Evolutionary conservation across 768 basidiomycete genomes (phyloP), one percentile per base, ranked within the genome.

Genomic region (Agrocybe praecox): DNA sequence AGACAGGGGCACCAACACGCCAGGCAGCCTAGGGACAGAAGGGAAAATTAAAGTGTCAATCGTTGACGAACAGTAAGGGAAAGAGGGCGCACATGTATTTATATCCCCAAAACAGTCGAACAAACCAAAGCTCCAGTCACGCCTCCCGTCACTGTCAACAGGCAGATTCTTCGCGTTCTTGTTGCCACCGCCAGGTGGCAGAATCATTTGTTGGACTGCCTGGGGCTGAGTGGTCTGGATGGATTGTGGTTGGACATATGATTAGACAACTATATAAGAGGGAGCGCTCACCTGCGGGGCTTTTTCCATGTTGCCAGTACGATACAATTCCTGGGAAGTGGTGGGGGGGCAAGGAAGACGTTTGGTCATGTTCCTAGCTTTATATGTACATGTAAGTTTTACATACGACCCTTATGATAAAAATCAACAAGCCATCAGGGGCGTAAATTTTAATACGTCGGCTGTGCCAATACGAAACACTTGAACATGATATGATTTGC

Each of bases 71-170:
- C 26, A 21, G 5, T 12, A 40, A 40, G 36, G 36, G 2, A 50
- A 34, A 11, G 24, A 49, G 15, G 49, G 63, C 67, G 23, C 21
- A 70, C 70, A 72, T 18, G 66, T 69, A 10, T 62, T 63, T 29
- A 59, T 62, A n/a, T 58, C 65, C 21, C 64, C 63, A 44, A 65
- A 65, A 51, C 70, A 72, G 11, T 62, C 65, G 26, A 62, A 62
- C 19, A 72, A 55, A 17, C 70, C 65, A 53, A 70, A 56, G 45
- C 71, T 72, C 71, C 71, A 72, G 18, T 62, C 67, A 11, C 70
- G 65, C 50, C 68, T 64, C 12, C 71, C 71, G 15, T 66, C 54
- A 21, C 60, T 52, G 50, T 69, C 59, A 21, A 67, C 6, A 21
- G 69, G 69, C 18, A 70, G 62, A 46, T 65, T 62, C 9, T 60